phyloP scores from a whole-genome alignment of 352 stramenopile species.

The Pythium chondricola region DNA sequence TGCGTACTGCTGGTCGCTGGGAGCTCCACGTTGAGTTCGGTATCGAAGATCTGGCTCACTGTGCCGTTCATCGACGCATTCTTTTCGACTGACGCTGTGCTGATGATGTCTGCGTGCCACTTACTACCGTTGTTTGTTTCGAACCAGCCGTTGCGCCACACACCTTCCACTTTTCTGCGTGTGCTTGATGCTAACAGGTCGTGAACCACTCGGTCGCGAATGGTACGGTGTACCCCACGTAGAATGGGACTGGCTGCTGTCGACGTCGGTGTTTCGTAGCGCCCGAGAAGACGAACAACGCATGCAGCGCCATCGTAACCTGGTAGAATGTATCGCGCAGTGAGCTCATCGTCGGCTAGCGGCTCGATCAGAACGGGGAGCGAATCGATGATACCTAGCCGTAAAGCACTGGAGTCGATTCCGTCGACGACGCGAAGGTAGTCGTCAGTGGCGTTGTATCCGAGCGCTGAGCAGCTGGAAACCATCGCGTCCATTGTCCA shows the following conservation, averaged over 20 bases:
- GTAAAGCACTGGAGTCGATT: slow-evolving; percentile 4
- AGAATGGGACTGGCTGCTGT: slow-evolving; percentile 8
- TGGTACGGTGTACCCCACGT: slow-evolving; percentile 3
- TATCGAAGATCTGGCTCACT: slow-evolving; percentile 20
- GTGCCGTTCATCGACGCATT: slow-evolving; percentile 5
- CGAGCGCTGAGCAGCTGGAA: slow-evolving; percentile 19
- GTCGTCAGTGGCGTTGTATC: slow-evolving; percentile 25
- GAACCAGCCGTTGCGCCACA: slow-evolving; percentile 32
- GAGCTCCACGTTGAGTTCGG: slow-evolving; percentile 7
- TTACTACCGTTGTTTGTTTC: slow-evolving; percentile 4
- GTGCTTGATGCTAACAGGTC: not conserved
- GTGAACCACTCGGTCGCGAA: slow-evolving; percentile 11
- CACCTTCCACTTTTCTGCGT: not conserved
- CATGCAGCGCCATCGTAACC: slow-evolving; percentile 24
- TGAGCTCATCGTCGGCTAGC: slow-evolving; percentile 13
- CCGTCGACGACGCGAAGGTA: slow-evolving; percentile 23
- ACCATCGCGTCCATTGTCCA: slow-evolving; percentile 22
- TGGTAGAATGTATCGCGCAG: slow-evolving; percentile 17
- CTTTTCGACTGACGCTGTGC: slow-evolving; percentile 1
- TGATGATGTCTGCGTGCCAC: slow-evolving; percentile 27
- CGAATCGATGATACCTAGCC: slow-evolving; percentile 10
- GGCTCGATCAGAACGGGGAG: slow-evolving; percentile 27
- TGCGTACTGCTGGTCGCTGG: not conserved
- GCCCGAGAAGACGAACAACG: slow-evolving; percentile 19
- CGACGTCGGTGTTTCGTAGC: slow-evolving; percentile 10